Base-by-base conservation (phyloP, 2,329 filamentous ascomycete species). In the Hypoxylon sp. region DNA sequence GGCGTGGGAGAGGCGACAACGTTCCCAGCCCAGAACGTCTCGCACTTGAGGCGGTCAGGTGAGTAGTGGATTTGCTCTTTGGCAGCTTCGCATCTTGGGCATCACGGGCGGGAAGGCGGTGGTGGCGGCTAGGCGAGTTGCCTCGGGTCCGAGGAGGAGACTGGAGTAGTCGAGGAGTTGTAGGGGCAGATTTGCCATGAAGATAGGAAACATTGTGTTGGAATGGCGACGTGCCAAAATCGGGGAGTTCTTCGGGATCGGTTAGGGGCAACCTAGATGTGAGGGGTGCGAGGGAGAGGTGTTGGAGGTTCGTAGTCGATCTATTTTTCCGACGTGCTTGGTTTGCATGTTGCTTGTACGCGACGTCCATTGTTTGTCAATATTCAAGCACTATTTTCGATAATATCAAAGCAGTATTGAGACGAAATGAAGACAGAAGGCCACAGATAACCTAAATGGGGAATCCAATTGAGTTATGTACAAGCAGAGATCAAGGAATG, bases 21-120 rank as follows among this genome's bases (percentile, higher is more conserved):
- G 69, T 62, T 48, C 70, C 72, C 51, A 67, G 61, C 37, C 70
- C 65, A 50, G 72, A 65, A 61, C 72, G 74, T 44, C 70, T 70
- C 33, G 71, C 70, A 39, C 72, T 72, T 31, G 75, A 71, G 8
- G 66, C 64, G 22, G 78, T 72, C 31, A 91, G 82, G 52, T 91
- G 85, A 1, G 85, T 86, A 47, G 88, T 85, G 0, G 89, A 91
- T 78, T 89, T 90, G 80, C 88, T 90, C 80, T 90, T 91, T 31
- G 83, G 77, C 5, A 90, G 77, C 10, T 80, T 73, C 63, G 74
- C 70, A 54, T 66, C 64, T 44, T 73, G 63, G 46, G 66, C 63
- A 47, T 76, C 74, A 10, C 81, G 78, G 37, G 78, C 77, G 14
- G 81, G 82, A 58, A 80, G 74, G 14, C 77, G 80, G 70, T 82